Evolutionary conservation across 441 rosid species (phyloP), one percentile per base, ranked within the genome.

Genomic region (Brassica balearica): DNA sequence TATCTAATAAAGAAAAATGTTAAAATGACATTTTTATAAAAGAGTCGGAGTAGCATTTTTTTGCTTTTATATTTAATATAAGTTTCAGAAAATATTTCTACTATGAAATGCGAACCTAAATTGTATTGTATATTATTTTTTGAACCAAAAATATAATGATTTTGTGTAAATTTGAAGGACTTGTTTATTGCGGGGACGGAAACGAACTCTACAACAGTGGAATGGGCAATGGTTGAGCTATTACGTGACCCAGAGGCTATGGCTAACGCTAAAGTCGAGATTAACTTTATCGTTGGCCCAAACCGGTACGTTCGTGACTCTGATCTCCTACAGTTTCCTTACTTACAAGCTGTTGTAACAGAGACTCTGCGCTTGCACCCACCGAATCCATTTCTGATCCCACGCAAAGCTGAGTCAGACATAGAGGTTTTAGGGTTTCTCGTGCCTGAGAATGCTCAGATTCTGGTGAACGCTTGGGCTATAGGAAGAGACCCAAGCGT

Each of bases 311-410:
- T 91, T n/a, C 59, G 74, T 0, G 97, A 91, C 23, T 66, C 69
- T 41, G 93, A 91, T 75, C 70, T 91, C 1, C 38, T 81, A 0
- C 19, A 38, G 2, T 67, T 91, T 20, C 79, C 88, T 7, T 91
- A 90, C 36, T 84, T 93, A 46, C 92, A 84, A 10, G 96, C 96
- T 0, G 86, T 87, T 5, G 82, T 91, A 59, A 89, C 85, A 70
- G 97, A 93, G 79, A 86, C 88, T 11, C 78, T 93, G 81, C 85
- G 96, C 43, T 65, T 80, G 17, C 79, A 80, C 53, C 79, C 82
- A 8, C 72, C 82, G 1, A 17, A 1, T 20, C 76, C 82, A 43
- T 27, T 74, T 53, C 58, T 53, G 12, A n/a, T 56, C 8, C 76
- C 72, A 6, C 82, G 65, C 6, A 64, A 74, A 70, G 66, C 79